A percentile compares a stretch with the other conserved stretches of the same genome.
Conservation (phyloP, 169 alveolate genomes). For the Toxoplasma gondii region DNA sequence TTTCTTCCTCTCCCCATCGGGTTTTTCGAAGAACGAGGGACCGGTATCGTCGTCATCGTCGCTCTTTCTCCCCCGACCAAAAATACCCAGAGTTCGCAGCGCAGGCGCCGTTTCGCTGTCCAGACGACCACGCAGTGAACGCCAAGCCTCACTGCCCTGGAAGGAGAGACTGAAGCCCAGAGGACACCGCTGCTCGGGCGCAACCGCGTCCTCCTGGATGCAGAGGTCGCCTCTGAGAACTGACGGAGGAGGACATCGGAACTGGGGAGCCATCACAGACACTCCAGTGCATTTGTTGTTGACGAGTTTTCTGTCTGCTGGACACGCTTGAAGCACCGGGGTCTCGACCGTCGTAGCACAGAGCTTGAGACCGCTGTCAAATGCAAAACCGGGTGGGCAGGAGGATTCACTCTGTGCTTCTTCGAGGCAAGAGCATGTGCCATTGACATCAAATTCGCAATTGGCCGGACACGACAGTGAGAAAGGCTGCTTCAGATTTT, state of each 20-base stretch:
- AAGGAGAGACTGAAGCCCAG: neutral
- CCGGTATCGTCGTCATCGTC: neutral
- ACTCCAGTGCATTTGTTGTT: conserved; percentile 29
- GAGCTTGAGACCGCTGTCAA: neutral
- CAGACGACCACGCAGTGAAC: neutral
- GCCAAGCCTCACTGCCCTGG: neutral
- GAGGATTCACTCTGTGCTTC: neutral
- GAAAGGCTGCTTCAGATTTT: conserved; percentile 28
- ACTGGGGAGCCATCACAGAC: neutral
- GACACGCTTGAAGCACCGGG: neutral
- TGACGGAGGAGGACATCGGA: conserved; percentile 11
- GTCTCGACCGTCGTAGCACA: conserved; percentile 20
- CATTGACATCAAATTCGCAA: conserved; percentile 37
- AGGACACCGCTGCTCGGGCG: conserved; percentile 23
- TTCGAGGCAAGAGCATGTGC: conserved; percentile 23
- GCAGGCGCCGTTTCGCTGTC: neutral
- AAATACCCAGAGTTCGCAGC: neutral
- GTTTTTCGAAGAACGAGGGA: neutral
- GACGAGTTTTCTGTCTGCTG: neutral
- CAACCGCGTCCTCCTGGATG: neutral
- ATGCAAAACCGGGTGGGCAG: conserved; percentile 20
- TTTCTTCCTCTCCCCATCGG: neutral
- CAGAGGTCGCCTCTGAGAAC: conserved; percentile 19
- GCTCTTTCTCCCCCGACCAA: conserved; percentile 1
- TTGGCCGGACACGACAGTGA: conserved; percentile 7